phyloP scores from a whole-genome alignment of 1,284 basidiomycete species.

The Cryptococcus sp. region DNA sequence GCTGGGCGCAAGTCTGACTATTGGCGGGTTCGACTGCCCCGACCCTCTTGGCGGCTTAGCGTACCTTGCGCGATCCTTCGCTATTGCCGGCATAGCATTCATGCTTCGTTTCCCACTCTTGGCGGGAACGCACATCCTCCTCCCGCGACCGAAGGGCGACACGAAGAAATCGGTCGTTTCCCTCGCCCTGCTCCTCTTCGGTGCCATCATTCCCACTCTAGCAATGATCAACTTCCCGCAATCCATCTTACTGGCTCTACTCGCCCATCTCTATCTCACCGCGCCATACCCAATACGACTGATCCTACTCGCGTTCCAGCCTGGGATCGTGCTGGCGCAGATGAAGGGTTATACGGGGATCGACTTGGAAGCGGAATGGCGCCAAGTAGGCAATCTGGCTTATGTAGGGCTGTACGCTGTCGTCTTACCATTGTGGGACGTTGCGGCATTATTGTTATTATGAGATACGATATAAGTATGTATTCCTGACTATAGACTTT shows the following conservation, averaged over 20 bases:
- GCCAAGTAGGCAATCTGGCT: conserved; percentile 45
- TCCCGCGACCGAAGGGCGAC: conserved; percentile 62
- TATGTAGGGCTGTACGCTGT: conserved; percentile 41
- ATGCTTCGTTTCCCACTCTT: conserved; percentile 19
- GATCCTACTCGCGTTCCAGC: conserved; percentile 8
- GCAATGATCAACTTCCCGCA: conserved; percentile 89
- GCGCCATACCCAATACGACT: conserved; percentile 12
- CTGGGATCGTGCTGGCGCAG: conserved; percentile 6
- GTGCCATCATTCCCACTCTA: conserved; percentile 77
- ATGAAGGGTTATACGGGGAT: conserved; percentile 9
- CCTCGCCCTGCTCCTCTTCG: conserved; percentile 61
- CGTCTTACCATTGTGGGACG: conserved; percentile 41
- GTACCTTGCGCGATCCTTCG: conserved; percentile 26
- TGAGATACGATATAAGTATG: not conserved
- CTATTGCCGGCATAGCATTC: conserved; percentile 24
- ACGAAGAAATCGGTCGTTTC: conserved; percentile 21
- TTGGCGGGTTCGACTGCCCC: conserved; percentile 75
- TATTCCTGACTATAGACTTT: not conserved
- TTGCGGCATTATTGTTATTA: conserved; percentile 22
- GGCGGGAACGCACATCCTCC: conserved; percentile 22
- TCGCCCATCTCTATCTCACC: conserved; percentile 56
- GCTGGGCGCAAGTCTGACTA: conserved; percentile 77
- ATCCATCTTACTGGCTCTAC: conserved; percentile 66
- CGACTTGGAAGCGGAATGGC: conserved; percentile 41
- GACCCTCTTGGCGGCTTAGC: conserved; percentile 61